Evolutionary conservation across 495 filamentous ascomycete species (phyloP), one percentile per base, ranked within the genome.

Genomic region (Daldinia vernicosa): DNA sequence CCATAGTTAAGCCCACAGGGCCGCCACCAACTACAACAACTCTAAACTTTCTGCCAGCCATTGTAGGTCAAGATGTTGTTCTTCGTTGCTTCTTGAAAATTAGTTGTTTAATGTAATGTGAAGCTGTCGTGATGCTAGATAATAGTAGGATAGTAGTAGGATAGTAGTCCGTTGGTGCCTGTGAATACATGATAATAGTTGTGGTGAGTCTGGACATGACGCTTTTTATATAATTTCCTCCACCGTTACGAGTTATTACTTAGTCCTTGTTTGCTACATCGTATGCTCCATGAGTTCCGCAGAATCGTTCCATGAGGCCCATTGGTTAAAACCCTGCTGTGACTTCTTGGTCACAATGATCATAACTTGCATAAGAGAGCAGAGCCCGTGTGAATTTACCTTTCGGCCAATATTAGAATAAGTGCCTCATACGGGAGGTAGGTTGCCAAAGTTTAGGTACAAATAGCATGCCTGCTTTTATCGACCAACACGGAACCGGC

Each of bases 1-100:
- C 82, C 4, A 84, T 51, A 4, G 80, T 79, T 9, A 87, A 53
- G 0, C 84, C 85, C 3, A 79, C 75, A 24, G 85, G 75, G 14
- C 78, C 79, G 1, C 83, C 84, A 6, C 84, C 85, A 9, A 80
- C 80, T 30, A 87, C 82, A 43, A 87, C 77, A 14, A 84, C 82
- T 45, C 74, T 79, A 63, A 85, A 80, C 9, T 58, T 60, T 45
- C 39, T 45, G 14, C 33, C 33, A 45, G 53, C 45, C 66, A 69
- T 69, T 19, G 32, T 47, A 24, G 51, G 28, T 53, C 15, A 26
- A 28, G 1, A 6, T 28, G 24, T n/a, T n/a, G 11, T 53, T n/a
- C 1, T 53, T 30, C 3, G 11, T 30, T 26, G 2, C 7, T 53
- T 14, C 26, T 53, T 30, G 15, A 9, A 17, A 45, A 45, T 9